Evolutionary conservation across 2,329 filamentous ascomycete species (phyloP).

Genomic region (Periconia macrospinosa): DNA sequence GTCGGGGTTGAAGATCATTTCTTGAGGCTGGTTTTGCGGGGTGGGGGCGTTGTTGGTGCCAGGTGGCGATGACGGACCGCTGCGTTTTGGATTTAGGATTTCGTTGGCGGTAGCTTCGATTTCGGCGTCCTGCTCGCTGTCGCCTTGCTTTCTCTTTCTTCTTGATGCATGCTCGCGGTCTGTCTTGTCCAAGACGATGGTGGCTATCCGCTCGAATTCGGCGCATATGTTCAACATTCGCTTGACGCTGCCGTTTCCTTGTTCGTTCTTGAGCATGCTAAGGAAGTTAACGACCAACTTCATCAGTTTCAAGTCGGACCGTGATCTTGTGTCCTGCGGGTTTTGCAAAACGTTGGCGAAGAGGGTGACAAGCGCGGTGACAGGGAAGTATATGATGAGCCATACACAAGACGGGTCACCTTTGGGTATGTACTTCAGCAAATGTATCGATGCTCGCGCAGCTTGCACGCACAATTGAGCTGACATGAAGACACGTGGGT

Average conservation of each 20-base stretch:
- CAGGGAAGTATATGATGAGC: constrained; percentile 95
- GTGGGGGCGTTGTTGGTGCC: constrained; percentile 16
- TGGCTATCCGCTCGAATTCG: constrained; percentile 95
- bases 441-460: constrained; percentile 85
- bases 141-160: constrained; percentile 77
- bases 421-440: constrained; percentile 95
- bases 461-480: constrained; percentile 91
- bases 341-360: constrained; percentile 98
- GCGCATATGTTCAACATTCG: constrained; percentile 92
- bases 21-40: constrained; percentile 17
- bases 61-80: constrained; percentile 29
- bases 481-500: constrained; percentile 91
- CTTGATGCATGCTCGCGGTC: constrained; percentile 81
- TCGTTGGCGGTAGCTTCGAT: constrained; percentile 42
- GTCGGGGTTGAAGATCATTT: constrained; percentile 38
- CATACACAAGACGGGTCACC: constrained; percentile 95
- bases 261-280: constrained; percentile 84
- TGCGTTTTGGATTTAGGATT: constrained; percentile 33
- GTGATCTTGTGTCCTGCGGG: constrained; percentile 82
- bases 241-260: constrained; percentile 85
- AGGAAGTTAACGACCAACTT: constrained; percentile 90
- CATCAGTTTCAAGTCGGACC: constrained; percentile 89
- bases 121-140: constrained; percentile 52
- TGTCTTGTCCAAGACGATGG: constrained; percentile 84
- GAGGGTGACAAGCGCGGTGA: constrained; percentile 89